A percentile compares a stretch with the other conserved stretches of the same genome.
These are phyloP conservation scores for Hemileccinum rubropunctum DNA, from an alignment of 768 basidiomycete species.

Conservation along the genomic window DNA sequence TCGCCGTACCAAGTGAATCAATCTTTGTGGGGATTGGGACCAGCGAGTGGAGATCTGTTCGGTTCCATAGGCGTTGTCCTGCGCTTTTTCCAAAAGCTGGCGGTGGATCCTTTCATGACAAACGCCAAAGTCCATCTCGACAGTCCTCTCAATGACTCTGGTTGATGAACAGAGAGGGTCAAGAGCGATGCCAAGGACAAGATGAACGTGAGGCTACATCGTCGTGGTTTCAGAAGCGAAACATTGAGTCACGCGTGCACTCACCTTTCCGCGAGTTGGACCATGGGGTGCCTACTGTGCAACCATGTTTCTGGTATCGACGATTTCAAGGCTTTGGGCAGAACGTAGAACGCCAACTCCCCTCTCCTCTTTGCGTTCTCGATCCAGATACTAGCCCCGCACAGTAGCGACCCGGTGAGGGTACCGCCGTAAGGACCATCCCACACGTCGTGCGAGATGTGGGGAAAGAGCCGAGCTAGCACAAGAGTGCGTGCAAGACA, in stretches of 20 bases:
- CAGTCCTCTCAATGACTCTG: slow-evolving; percentile 66
- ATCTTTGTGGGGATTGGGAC: not conserved
- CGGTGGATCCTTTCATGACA: slow-evolving; percentile 57
- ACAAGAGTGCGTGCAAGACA: slow-evolving; percentile 67
- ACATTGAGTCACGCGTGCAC: slow-evolving; percentile 10
- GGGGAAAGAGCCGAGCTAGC: slow-evolving; percentile 60
- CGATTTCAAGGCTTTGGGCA: slow-evolving; percentile 66
- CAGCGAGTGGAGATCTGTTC: not conserved
- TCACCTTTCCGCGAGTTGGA: slow-evolving; percentile 54
- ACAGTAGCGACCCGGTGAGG: slow-evolving; percentile 63
- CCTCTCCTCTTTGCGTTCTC: slow-evolving; percentile 70
- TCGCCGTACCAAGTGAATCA: slow-evolving; percentile 1
- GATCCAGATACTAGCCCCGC: slow-evolving; percentile 76
- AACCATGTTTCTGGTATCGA: slow-evolving; percentile 57
- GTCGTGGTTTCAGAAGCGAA: slow-evolving; percentile 10
- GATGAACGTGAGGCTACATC: slow-evolving; percentile 52
- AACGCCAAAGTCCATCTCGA: slow-evolving; percentile 72
- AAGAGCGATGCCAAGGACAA: slow-evolving; percentile 64
- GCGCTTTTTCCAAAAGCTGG: slow-evolving; percentile 49
- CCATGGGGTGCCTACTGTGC: slow-evolving; percentile 39
- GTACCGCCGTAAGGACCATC: slow-evolving; percentile 73
- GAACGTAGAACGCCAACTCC: slow-evolving; percentile 78
- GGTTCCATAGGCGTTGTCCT: slow-evolving; percentile 13
- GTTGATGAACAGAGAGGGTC: slow-evolving; percentile 59
- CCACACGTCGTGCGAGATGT: slow-evolving; percentile 74